phyloP scores from a whole-genome alignment of 2,329 filamentous ascomycete genomes.

The Aspergillus texensis region DNA sequence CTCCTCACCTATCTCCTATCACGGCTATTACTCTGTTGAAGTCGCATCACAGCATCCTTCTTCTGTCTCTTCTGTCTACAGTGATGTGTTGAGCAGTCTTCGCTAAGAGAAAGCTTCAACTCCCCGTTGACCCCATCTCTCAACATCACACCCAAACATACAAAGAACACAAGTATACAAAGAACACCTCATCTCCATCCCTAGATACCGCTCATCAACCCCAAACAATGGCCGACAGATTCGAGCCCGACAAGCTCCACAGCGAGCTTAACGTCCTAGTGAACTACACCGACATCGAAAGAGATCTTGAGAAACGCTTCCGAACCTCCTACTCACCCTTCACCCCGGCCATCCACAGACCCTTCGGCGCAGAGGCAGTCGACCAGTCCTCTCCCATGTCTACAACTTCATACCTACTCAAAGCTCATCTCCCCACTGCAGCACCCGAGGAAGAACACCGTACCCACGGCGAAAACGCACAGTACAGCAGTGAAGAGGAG shows the following conservation, averaged over 20 bases:
- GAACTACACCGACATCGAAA: neutral
- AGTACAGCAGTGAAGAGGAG: neutral
- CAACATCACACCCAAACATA: neutral
- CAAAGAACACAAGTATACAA: neutral
- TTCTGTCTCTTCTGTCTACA: neutral
- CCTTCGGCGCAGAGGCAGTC: neutral
- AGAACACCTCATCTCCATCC: neutral
- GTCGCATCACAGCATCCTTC: neutral
- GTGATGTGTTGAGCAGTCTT: neutral
- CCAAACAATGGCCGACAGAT: neutral
- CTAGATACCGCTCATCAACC: neutral
- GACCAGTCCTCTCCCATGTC: neutral
- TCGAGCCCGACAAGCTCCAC: neutral
- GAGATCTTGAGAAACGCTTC: constrained; percentile 3
- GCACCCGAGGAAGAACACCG: neutral
- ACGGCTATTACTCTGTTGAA: neutral
- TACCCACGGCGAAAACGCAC: neutral
- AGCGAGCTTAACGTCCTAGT: neutral
- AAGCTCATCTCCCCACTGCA: neutral
- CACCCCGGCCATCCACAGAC: neutral
- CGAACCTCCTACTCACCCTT: constrained; percentile 4
- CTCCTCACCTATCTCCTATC: neutral
- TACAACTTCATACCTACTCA: neutral
- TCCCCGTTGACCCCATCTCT: neutral
- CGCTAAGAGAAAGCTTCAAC: neutral